Base-by-base conservation (phyloP, 257 asterid species). In the Petrea volubilis region DNA sequence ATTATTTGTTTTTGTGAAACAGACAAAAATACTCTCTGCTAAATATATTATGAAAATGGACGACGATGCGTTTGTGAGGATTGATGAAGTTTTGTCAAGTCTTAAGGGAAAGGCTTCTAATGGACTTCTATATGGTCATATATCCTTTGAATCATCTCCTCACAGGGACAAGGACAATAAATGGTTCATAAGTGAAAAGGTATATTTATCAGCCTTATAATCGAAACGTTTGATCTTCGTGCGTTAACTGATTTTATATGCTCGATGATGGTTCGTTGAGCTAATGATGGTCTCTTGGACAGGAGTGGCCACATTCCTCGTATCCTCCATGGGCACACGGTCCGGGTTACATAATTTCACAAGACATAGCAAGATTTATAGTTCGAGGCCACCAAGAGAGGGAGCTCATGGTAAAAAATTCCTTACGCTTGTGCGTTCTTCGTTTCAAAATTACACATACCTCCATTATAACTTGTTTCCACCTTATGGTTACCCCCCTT, bases 291-390 rank as follows among this genome's bases (percentile, higher is more conserved):
- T 75, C 44, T 58, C n/a, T 67, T 52, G 71, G 67, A 76, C 78
- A 91, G 96, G 97, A 94, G 81, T 94, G 97, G 97, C 87, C 93
- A 5, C 91, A 90, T 79, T 61, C 96, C 3, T 52, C 89, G 7
- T 94, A 81, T 70, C 99, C 99, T 70, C 97, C 97, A 0, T 91
- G 99, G 97, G 95, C 99, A 0, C 99, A 94, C 40, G 99, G 97
- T 61, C 99, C 99, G 21, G 99, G 99, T 18, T 94, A 94, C 76
- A 75, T 94, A 60, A 76, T 91, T 33, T 91, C 99, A 15, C 83
- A 83, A n/a, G 95, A 87, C 82, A 67, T 94, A 38, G 99, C 97
- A n/a, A 82, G 79, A 74, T 91, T 85, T 71, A 91, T 94, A 14
- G 97, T 91, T 57, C 76, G 76, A 76, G 95, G 93, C 28, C 99